Base-by-base conservation (phyloP, 2,329 filamentous ascomycete genomes). In the Coniella vitis region DNA sequence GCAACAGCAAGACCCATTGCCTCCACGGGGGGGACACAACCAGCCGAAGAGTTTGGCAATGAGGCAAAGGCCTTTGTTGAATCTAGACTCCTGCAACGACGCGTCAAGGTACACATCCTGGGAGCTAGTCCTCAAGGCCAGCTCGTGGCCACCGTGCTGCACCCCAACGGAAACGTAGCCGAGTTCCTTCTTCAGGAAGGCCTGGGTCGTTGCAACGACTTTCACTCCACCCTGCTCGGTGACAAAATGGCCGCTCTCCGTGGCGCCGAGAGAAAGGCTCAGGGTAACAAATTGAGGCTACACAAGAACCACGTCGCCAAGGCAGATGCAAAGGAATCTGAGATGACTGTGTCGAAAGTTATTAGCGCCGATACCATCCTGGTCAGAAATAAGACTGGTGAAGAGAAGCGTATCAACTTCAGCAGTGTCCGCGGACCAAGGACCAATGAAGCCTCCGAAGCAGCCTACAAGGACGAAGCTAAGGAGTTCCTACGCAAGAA, bases 401-500 rank as follows among this genome's bases (percentile, higher is more conserved):
- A 72, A 4, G 93, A 98, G 71, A 94, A 90, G 76, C 84, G 90
- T 60, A 83, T 97, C 65, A 94, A 84, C 65, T 74, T 98, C 51
- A 95, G 89, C 74, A 97, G 91, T 64, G 80, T 97, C 52, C 84
- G 93, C 54, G 91, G 93, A 49, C 93, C 93, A n/a, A 90, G 95
- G 62, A 79, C 86, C 3, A 85, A 83, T 41, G 91, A 97, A 65
- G 79, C 87, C 17, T 85, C 88, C 49, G 91, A 97, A 67, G 79
- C 87, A 36, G 89, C 90, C 0, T 98, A 91, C 73, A 79, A 83
- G 57, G 86, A 93, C 12, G 91, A 96, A 63, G 91, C 93, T 29
- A 98, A 98, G 73, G 93, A 98, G 65, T 97, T 91, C 63, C 67
- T 97, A 55, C 84, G 93, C 48, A 95, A 95, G 75, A 89, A 84